Conservation (phyloP, 176 grass and related monocot genomes). For the Sorghum bicolor region DNA sequence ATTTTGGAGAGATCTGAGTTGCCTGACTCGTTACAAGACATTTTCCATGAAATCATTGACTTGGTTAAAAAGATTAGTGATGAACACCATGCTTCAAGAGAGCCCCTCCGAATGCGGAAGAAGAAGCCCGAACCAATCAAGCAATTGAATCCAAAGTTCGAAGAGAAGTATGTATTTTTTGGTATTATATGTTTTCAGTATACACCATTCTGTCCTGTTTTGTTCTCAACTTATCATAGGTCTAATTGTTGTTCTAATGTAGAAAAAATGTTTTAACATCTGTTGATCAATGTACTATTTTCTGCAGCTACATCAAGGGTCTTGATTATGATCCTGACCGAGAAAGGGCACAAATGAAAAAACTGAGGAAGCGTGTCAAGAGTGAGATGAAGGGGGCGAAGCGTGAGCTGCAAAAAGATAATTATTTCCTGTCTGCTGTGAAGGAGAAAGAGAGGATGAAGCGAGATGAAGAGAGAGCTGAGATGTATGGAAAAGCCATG, state of each 20-base stretch:
- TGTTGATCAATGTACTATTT: constrained; percentile 6
- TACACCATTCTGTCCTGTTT: neutral
- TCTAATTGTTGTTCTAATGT: neutral
- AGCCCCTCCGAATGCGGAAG: constrained; percentile 79
- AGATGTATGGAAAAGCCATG: constrained; percentile 58
- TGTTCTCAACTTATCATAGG: neutral
- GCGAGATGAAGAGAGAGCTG: constrained; percentile 70
- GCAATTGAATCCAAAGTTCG: constrained; percentile 87
- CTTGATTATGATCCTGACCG: constrained; percentile 96
- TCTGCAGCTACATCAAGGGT: constrained; percentile 84
- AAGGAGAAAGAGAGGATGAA: constrained; percentile 64
- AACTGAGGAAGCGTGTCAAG: constrained; percentile 66
- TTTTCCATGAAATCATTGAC: constrained; percentile 66
- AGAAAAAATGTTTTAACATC: neutral
- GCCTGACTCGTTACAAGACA: constrained; percentile 35
- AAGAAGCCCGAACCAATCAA: constrained; percentile 85
- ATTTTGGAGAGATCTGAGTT: constrained; percentile 52
- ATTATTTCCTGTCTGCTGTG: constrained; percentile 59
- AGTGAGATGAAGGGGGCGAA: constrained; percentile 75
- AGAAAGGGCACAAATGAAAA: constrained; percentile 84
- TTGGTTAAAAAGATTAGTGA: constrained; percentile 66
- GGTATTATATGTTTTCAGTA: neutral
- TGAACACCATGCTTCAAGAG: constrained; percentile 58
- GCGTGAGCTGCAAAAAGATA: constrained; percentile 82
- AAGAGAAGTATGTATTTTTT: constrained; percentile 76